Conservation (phyloP, 1,284 basidiomycete species). For the Peniophora sp. region DNA sequence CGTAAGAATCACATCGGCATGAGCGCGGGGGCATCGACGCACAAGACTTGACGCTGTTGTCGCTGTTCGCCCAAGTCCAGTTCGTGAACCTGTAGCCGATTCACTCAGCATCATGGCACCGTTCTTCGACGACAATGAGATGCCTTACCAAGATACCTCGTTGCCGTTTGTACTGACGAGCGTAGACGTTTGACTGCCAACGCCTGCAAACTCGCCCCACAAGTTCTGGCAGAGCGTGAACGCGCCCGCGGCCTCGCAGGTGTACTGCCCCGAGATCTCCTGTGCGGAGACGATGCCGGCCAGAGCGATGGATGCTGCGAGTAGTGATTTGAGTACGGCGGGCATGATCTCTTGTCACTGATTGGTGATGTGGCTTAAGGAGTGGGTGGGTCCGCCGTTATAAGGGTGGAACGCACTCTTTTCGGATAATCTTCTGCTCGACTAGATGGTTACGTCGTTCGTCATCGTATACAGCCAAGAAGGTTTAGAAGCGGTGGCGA, state of each 20-base stretch:
- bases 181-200: conserved; percentile 43
- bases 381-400: too few relatives aligned
- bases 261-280: conserved; percentile 33
- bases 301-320: conserved; percentile 3
- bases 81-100: conserved; percentile 31
- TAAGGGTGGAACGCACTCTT: too few relatives aligned
- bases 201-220: conserved; percentile 41
- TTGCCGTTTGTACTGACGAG: conserved; percentile 32
- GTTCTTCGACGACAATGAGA: too few relatives aligned
- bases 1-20: conserved; percentile 1
- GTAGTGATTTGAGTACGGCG: too few relatives aligned
- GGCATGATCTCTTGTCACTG: too few relatives aligned
- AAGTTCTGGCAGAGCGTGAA: conserved; percentile 51
- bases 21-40: conserved; percentile 14
- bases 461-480: too few relatives aligned
- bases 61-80: conserved; percentile 46
- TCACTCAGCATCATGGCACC: too few relatives aligned
- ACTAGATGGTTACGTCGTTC: too few relatives aligned
- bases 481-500: too few relatives aligned
- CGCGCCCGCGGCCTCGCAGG: conserved; percentile 36
- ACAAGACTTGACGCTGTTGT: conserved; percentile 53
- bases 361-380: too few relatives aligned
- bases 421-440: too few relatives aligned
- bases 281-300: conserved; percentile 18
- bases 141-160: conserved; percentile 33